These are phyloP conservation scores for Eucalyptus fibrosa DNA, from an alignment of 345 rosid species.

Conservation along the genomic window DNA sequence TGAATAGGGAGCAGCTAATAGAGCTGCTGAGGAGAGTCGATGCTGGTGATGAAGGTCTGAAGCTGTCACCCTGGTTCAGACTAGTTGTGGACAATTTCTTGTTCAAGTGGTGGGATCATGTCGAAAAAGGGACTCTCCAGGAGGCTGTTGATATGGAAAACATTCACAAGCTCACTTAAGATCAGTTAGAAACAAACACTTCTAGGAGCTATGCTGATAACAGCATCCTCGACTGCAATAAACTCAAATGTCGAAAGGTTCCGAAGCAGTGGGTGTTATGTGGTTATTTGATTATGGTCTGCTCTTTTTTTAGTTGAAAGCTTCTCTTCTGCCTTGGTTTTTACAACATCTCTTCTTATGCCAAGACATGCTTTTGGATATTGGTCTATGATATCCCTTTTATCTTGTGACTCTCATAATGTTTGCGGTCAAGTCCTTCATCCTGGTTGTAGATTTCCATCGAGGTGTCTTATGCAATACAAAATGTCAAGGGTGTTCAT, in stretches of 20 bases:
- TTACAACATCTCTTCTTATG: neutral
- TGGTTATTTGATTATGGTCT: neutral
- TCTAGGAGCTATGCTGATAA: neutral
- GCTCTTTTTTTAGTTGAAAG: neutral
- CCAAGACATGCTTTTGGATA: neutral
- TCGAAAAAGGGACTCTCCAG: conserved; percentile 57
- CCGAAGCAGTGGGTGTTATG: neutral
- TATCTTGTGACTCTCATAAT: neutral
- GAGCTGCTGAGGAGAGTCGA: conserved; percentile 87
- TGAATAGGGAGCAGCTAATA: conserved; percentile 62
- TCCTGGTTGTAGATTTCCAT: neutral
- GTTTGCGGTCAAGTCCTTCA: neutral
- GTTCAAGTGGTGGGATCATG: conserved; percentile 94
- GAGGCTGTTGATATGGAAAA: conserved; percentile 67
- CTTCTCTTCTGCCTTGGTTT: neutral
- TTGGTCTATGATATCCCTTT: neutral
- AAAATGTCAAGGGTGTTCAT: neutral
- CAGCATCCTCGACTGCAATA: neutral
- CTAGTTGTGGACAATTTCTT: conserved; percentile 89
- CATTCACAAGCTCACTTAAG: conserved; percentile 55
- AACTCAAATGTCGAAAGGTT: neutral
- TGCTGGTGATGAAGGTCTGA: conserved; percentile 73
- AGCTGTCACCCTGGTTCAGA: conserved; percentile 93
- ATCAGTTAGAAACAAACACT: neutral
- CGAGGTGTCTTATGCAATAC: neutral